Base-by-base conservation (phyloP, 1,139 yeast species). In the Suhomyces wounanorum region DNA sequence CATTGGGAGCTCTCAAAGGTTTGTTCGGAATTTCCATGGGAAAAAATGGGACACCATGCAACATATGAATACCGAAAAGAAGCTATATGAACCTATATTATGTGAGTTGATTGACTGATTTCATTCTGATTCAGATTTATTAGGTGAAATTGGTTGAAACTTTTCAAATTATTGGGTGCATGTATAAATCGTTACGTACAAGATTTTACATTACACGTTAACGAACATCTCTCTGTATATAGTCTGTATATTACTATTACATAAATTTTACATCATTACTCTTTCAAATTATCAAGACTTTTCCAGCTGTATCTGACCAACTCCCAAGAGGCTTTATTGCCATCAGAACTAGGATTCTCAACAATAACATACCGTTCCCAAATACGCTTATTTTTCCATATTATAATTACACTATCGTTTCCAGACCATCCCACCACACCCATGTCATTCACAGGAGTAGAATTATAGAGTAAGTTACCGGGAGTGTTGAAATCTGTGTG, bases 321-420 rank as follows among this genome's bases (percentile, higher is more conserved):
- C 57, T 83, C 88, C 82, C 87, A 87, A 44, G 68, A 40, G n/a
- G 40, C 17, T 25, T 18, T 40, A 17, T 25, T 9, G 16, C 43
- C 49, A 13, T 48, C 53, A 13, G 16, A 25, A 14, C 30, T 43
- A 4, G 13, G 47, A 31, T 54, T 62, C 45, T 84, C 89, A 13
- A 82, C 75, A 41, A 91, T 82, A 11, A 79, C 83, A 65, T 87
- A 91, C 65, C 87, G 88, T 62, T 92, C 97, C 96, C 97, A 90
- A 28, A 84, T 83, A 26, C 85, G 84, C 57, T 82, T 78, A 42
- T 71, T 70, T 53, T 82, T 79, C 97, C 97, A 91, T 3, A 92
- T 68, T 1, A 89, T 77, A 1, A 88, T 74, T 8, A 89, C 71
- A 13, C 84, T 73, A 55, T 81, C 87, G 57, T 85, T 87, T 11